These are phyloP conservation scores for Hordeum marinum DNA, from an alignment of 176 grass and related monocot genomes.

Conservation along the genomic window DNA sequence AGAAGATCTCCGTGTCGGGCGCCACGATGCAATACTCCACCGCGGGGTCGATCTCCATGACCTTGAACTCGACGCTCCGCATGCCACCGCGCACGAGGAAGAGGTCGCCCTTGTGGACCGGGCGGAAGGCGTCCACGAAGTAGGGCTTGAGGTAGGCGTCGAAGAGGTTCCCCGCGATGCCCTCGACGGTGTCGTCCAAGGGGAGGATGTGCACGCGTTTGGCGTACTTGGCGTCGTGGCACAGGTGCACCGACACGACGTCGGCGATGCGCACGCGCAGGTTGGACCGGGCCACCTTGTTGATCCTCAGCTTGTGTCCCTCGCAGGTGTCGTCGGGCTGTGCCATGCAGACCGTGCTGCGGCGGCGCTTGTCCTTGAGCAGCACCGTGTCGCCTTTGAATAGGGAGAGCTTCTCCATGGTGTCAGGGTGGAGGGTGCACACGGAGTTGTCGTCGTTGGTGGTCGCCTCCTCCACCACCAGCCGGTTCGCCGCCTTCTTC, in stretches of 20 bases:
- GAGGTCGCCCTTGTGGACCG: slow-evolving; percentile 50
- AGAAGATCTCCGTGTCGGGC: slow-evolving; percentile 39
- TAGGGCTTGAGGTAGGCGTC: slow-evolving; percentile 59
- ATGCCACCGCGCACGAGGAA: slow-evolving; percentile 61
- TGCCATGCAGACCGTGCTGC: slow-evolving; percentile 53
- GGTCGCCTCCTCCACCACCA: slow-evolving; percentile 48
- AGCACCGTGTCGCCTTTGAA: slow-evolving; percentile 45
- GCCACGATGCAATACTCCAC: slow-evolving; percentile 43
- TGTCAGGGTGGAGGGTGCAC: slow-evolving; percentile 38
- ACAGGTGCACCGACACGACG: slow-evolving; percentile 54
- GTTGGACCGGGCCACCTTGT: slow-evolving; percentile 46
- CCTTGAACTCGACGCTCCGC: slow-evolving; percentile 60
- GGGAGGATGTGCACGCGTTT: slow-evolving; percentile 47
- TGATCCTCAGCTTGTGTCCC: slow-evolving; percentile 42
- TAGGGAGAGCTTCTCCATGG: slow-evolving; percentile 54
- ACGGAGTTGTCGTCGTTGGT: slow-evolving; percentile 42
- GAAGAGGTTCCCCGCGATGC: slow-evolving; percentile 47
- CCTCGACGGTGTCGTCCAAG: slow-evolving; percentile 58
- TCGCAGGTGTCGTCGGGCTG: slow-evolving; percentile 42
- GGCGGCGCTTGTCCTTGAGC: slow-evolving; percentile 64
- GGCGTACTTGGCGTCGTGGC: slow-evolving; percentile 45
- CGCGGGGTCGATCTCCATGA: slow-evolving; percentile 35
- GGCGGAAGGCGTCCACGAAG: slow-evolving; percentile 46
- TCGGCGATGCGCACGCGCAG: slow-evolving; percentile 59
- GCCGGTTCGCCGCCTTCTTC: slow-evolving; percentile 45